A percentile compares a stretch with the other conserved stretches of the same genome.
Conservation (phyloP, 176 grass and related monocot genomes). For the Cenchrus purpureus region DNA sequence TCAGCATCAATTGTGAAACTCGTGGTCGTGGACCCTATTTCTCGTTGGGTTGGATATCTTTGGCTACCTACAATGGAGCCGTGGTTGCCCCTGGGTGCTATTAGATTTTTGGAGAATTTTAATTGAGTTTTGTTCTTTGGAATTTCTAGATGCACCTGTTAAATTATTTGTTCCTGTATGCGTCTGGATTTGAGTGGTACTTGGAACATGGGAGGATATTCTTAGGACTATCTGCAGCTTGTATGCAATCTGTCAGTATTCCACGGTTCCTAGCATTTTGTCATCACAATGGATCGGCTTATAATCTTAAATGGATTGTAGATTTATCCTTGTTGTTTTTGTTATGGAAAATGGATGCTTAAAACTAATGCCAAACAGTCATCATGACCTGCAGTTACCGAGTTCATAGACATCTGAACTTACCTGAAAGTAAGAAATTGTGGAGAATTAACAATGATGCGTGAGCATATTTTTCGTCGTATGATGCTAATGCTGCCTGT, state of each 20-base stretch:
- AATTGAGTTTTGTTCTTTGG: neutral
- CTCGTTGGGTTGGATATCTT: conserved; percentile 38
- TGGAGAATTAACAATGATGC: neutral
- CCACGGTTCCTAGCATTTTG: neutral
- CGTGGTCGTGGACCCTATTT: neutral
- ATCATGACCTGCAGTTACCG: neutral
- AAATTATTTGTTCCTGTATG: neutral
- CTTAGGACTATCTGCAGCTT: neutral
- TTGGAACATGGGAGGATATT: conserved; percentile 33
- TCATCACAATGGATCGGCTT: neutral
- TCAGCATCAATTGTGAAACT: conserved; percentile 33
- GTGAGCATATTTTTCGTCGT: neutral
- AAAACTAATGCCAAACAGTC: neutral
- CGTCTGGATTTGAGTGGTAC: neutral
- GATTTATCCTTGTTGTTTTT: neutral
- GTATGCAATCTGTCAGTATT: neutral
- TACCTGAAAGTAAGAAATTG: neutral
- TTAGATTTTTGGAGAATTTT: neutral
- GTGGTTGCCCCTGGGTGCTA: neutral
- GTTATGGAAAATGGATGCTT: neutral
- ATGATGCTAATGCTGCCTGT: conserved; percentile 2
- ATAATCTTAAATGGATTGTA: neutral
- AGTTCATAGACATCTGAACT: neutral
- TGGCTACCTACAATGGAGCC: conserved; percentile 22
- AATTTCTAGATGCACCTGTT: neutral